Base-by-base conservation (phyloP, 345 rosid genomes). In the Eutrema yunnanense region DNA sequence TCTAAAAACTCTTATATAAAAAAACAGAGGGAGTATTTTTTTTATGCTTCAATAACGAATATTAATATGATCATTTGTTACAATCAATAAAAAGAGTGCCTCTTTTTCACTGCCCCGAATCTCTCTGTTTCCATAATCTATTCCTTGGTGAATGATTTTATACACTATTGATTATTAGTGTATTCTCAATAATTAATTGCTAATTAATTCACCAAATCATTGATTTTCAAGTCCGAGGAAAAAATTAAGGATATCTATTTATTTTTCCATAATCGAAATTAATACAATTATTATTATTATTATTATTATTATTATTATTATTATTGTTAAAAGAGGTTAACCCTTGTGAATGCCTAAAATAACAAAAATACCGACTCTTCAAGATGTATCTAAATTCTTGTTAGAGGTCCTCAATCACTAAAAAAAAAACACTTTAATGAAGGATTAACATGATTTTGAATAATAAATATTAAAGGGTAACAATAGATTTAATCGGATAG, bases 31-130 rank as follows among this genome's bases (percentile, higher is more conserved):
- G n/a, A n/a, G n/a, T n/a, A n/a, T 12, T 22, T 22, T 22, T 22
- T 22, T 22, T 1, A 22, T 22, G 26, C 26, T 34, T 56, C 65
- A 9, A 38, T 41, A 57, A 58, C 60, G 53, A 36, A 75, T 75
- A 74, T 67, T 12, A 27, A 37, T 47, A 49, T 68, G 38, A 54
- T 72, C 27, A 71, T 42, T 62, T 53, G 78, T 58, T 65, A 77
- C 76, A 60, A 72, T 77, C 77, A 81, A 81, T 67, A 79, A 76
- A 76, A 76, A 62, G 60, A 71, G 69, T 66, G 13, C 80, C 82
- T 81, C 85, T 81, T 85, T 82, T 84, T 85, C 81, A 82, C 80
- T 81, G 80, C 81, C 81, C 80, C 72, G 81, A 76, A 81, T 85
- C 85, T 82, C 67, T 72, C 82, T 59, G 13, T 60, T 58, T 71